A percentile compares a stretch with the other conserved stretches of the same genome.
Conservation (phyloP, 2,329 filamentous ascomycete genomes). For the Talaromyces sp. region DNA sequence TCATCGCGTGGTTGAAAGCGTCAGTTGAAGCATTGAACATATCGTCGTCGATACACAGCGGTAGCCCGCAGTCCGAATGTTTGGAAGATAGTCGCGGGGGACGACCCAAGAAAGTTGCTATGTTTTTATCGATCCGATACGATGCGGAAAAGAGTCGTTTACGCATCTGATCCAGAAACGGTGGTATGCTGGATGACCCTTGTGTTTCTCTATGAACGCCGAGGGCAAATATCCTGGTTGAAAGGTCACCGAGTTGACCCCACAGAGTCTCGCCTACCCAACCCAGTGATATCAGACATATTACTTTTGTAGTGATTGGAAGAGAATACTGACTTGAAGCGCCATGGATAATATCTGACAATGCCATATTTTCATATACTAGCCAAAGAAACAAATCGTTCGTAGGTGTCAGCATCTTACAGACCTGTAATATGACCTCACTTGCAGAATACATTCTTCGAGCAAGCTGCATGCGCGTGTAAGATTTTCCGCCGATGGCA, state of each 20-base stretch:
- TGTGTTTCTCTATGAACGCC: conserved; percentile 6
- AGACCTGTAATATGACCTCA: conserved; percentile 36
- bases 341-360: conserved; percentile 36
- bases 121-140: conserved; percentile 6
- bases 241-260: conserved; percentile 6
- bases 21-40: background rate
- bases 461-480: conserved; percentile 22
- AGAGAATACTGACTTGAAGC: conserved; percentile 31
- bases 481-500: conserved; percentile 2
- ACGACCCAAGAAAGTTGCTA: conserved; percentile 6
- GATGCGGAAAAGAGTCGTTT: conserved; percentile 9
- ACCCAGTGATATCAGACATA: no score
- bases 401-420: conserved; percentile 35
- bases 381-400: conserved; percentile 37
- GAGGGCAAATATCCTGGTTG: conserved; percentile 6
- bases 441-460: conserved; percentile 32
- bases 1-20: background rate
- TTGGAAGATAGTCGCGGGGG: conserved; percentile 3
- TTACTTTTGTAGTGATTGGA: no score
- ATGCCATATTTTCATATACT: conserved; percentile 34
- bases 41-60: background rate
- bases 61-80: conserved; percentile 4
- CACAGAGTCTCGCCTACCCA: conserved; percentile 1
- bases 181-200: background rate
- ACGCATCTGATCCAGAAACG: conserved; percentile 3